Base-by-base conservation (phyloP, 768 basidiomycete genomes). In the Leccinum uliginosum region DNA sequence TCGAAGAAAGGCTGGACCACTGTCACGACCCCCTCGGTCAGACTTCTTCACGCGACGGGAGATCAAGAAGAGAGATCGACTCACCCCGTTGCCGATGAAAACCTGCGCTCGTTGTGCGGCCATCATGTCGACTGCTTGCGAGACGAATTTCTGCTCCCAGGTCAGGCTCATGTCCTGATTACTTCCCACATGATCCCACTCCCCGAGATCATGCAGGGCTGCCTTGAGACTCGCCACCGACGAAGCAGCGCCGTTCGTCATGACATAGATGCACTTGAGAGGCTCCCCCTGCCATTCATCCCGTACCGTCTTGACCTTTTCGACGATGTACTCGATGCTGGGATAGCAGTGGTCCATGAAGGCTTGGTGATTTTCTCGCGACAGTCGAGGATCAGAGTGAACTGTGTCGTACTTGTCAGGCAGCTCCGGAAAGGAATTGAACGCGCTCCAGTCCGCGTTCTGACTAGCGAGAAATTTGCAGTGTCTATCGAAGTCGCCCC, bases 71-170 rank as follows among this genome's bases (percentile, higher is more conserved):
- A 48, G 50, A 8, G 19, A 10, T 47, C 10, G 12, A 65, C 78
- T 61, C 55, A 78, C 79, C 64, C 81, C 81, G 45, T 83, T 82
- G 4, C 80, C 81, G 30, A 83, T 67, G 62, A 83, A 78, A n/a
- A 76, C 71, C 49, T 80, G 76, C 6, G 79, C 79, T 50, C 70
- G 66, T 54, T 74, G 65, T 1, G 75, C 79, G 38, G 81, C 71
- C 19, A 75, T 67, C 78, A 83, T 83, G 57, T 83, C 81, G 38
- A 81, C 61, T 34, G 76, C 77, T 61, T 78, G 76, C 0, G 69
- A 68, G 7, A 78, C 74, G 44, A 72, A 77, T 50, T 66, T 64
- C 62, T 82, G 76, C 58, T 79, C 77, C 63, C 64, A 65, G 4
- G 68, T 74, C 30, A 81, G 53, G 24, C 50, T 57, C 40, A 82